These are phyloP conservation scores for Xylariaceae sp. DNA, from an alignment of 2,329 filamentous ascomycete species.

Conservation along the genomic window DNA sequence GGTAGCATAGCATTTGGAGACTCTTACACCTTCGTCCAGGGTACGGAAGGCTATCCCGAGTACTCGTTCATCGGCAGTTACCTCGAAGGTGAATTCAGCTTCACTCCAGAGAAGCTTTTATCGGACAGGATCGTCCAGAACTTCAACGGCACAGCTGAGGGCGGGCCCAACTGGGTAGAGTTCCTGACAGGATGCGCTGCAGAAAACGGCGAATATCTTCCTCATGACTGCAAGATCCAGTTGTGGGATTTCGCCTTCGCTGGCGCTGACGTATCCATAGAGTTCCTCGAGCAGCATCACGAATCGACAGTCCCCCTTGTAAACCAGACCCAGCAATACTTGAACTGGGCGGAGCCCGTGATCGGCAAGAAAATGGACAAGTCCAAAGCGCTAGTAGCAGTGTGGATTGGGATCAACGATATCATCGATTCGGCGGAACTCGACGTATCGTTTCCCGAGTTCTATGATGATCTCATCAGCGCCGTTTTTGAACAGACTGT, in stretches of 20 bases:
- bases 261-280: slow-evolving; percentile 43
- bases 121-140: slow-evolving; percentile 48
- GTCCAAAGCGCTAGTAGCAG: slow-evolving; percentile 35
- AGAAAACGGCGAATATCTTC: slow-evolving; percentile 37
- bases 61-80: slow-evolving; percentile 52
- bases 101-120: slow-evolving; percentile 38
- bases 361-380: slow-evolving; percentile 29
- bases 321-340: slow-evolving; percentile 46
- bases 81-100: slow-evolving; percentile 36
- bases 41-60: slow-evolving; percentile 44
- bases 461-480: slow-evolving; percentile 38
- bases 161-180: slow-evolving; percentile 52
- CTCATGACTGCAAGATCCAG: slow-evolving; percentile 39
- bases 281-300: slow-evolving; percentile 45
- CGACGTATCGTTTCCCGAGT: slow-evolving; percentile 36
- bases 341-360: slow-evolving; percentile 38
- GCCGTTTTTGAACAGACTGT: slow-evolving; percentile 37
- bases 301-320: slow-evolving; percentile 44
- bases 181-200: slow-evolving; percentile 47
- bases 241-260: slow-evolving; percentile 56
- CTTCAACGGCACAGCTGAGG: slow-evolving; percentile 44
- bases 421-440: slow-evolving; percentile 41
- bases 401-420: slow-evolving; percentile 57
- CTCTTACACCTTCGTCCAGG: slow-evolving; percentile 50
- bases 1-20: slow-evolving; percentile 43